Evolutionary conservation across 2,329 filamentous ascomycete genomes (phyloP).

Genomic region (Diaporthe sp.): DNA sequence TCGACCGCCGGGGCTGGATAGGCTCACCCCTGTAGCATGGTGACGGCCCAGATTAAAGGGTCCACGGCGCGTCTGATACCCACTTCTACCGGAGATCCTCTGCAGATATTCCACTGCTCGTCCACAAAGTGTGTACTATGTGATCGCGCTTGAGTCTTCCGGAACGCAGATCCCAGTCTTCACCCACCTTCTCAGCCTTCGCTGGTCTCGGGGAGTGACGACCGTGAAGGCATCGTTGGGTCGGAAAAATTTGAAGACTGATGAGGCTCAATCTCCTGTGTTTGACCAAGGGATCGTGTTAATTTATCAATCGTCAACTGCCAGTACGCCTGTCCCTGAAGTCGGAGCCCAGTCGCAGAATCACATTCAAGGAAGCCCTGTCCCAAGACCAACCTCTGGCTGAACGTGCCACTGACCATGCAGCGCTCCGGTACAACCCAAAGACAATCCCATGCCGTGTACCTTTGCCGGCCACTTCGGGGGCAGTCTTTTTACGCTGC

Average conservation of each 20-base stretch:
- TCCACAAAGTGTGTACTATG: conserved; percentile 10
- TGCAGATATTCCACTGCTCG: conserved; percentile 27
- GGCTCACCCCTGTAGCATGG: conserved; percentile 21
- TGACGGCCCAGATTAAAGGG: conserved; percentile 35
- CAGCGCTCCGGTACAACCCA: background rate
- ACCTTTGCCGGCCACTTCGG: background rate
- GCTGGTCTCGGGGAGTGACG: conserved; percentile 14
- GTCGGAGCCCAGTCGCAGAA: background rate
- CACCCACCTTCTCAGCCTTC: conserved; percentile 11
- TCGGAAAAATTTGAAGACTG: conserved; percentile 18
- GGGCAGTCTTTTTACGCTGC: background rate
- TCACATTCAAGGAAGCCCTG: conserved; percentile 14
- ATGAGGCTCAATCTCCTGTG: conserved; percentile 24
- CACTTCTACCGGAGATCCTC: conserved; percentile 32
- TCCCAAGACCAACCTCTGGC: background rate
- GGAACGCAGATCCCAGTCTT: conserved; percentile 15
- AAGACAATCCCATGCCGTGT: background rate
- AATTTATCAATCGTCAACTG: conserved; percentile 16
- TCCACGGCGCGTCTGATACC: conserved; percentile 30
- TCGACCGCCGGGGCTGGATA: conserved; percentile 16
- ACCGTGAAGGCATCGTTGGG: conserved; percentile 17
- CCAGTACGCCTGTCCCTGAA: background rate
- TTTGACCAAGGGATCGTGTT: conserved; percentile 16
- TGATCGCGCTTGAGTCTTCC: conserved; percentile 24
- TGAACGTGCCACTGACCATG: background rate